A percentile compares a stretch with the other conserved stretches of the same genome.
Evolutionary conservation across 306 rosid genomes (phyloP).

Genomic region (Pueraria montana): DNA sequence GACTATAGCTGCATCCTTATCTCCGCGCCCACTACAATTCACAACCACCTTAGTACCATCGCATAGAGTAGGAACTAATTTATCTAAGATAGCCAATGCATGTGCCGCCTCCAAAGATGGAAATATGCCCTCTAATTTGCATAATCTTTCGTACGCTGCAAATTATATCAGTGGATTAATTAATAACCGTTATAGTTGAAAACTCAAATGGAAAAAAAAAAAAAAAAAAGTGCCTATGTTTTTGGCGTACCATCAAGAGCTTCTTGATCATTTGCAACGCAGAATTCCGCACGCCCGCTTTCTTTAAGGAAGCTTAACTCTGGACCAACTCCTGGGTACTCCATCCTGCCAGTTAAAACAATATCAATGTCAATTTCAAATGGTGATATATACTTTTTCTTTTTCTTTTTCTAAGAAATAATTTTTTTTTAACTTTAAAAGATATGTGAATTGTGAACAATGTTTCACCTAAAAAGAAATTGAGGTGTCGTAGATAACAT

Average conservation of each 20-base stretch:
- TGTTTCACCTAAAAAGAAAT: too few species aligned
- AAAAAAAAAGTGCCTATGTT: neutral
- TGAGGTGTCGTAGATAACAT: too few species aligned
- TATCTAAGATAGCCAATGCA: conserved; percentile 66
- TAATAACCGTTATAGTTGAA: neutral
- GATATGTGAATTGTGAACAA: too few species aligned
- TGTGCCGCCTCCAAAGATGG: conserved; percentile 76
- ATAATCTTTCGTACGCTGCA: conserved; percentile 66
- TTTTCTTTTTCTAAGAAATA: too few species aligned
- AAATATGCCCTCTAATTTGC: conserved; percentile 75
- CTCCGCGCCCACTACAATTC: conserved; percentile 73
- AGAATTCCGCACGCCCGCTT: conserved; percentile 68
- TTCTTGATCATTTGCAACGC: conserved; percentile 66
- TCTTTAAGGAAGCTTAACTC: conserved; percentile 78
- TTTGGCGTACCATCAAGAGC: conserved; percentile 63
- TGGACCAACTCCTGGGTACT: conserved; percentile 81
- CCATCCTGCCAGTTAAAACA: conserved; percentile 56
- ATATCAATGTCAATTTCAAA: too few species aligned
- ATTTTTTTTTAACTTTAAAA: too few species aligned
- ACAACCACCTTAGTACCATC: conserved; percentile 62
- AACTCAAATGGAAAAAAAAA: too few species aligned
- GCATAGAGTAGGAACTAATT: conserved; percentile 56
- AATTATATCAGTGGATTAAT: neutral
- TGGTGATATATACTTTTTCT: too few species aligned
- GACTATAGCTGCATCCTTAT: conserved; percentile 61